Evolutionary conservation across 371 early-diverging fungal species (phyloP).

Genomic region (Mucor racemosus): DNA sequence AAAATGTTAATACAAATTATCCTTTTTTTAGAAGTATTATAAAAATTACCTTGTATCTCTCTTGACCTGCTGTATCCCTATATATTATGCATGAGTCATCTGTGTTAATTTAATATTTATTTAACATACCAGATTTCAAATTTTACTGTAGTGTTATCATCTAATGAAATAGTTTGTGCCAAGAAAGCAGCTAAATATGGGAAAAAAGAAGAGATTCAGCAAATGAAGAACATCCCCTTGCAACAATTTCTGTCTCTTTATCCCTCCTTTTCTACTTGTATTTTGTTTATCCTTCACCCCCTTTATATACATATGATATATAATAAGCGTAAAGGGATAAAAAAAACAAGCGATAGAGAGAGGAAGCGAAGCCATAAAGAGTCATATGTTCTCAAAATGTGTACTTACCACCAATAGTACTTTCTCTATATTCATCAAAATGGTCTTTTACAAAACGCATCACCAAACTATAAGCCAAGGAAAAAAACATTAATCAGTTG

Average conservation of each 20-base stretch:
- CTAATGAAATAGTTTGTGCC: constrained; percentile 74
- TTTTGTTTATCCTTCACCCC: constrained; percentile 1
- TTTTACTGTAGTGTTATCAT: constrained; percentile 76
- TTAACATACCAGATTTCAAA: constrained; percentile 82
- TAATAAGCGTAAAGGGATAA: neutral
- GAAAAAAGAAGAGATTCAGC: neutral
- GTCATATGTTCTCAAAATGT: neutral
- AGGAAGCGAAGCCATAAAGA: neutral
- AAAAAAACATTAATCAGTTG: neutral
- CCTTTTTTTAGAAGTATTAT: neutral
- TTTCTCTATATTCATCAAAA: constrained; percentile 97
- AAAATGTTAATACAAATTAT: neutral
- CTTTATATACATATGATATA: constrained; percentile 4
- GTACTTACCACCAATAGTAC: constrained; percentile 92
- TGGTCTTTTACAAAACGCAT: constrained; percentile 96
- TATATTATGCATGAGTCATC: constrained; percentile 1
- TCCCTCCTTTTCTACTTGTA: neutral
- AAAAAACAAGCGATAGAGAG: neutral
- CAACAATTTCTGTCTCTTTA: neutral
- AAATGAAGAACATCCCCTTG: neutral
- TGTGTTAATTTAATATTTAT: constrained; percentile 5
- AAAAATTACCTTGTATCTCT: constrained; percentile 81
- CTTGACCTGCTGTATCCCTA: constrained; percentile 96
- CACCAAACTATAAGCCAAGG: constrained; percentile 69
- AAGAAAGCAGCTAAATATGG: constrained; percentile 74